Evolutionary conservation across 495 filamentous ascomycete species (phyloP).

Genomic region (Staphylotrichum longicolle): DNA sequence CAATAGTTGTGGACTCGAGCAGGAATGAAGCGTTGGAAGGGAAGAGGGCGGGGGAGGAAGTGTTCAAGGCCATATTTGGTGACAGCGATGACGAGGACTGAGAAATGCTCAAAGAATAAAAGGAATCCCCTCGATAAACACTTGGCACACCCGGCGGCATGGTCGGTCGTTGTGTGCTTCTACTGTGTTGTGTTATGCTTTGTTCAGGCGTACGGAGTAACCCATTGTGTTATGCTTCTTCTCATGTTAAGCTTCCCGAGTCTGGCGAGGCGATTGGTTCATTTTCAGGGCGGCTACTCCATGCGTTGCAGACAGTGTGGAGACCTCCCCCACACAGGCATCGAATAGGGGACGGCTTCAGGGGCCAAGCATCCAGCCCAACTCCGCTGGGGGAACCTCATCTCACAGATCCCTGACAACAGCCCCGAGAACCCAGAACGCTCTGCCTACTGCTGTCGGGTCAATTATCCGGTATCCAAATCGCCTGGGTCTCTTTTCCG

Average conservation of each 20-base stretch:
- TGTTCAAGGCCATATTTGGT: conserved; percentile 93
- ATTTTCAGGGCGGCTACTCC: background rate
- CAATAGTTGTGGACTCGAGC: conserved; percentile 62
- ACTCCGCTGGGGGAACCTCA: conserved; percentile 6
- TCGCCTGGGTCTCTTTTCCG: background rate
- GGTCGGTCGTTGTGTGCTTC: too few species aligned
- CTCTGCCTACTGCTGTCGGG: background rate
- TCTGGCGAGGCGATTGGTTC: background rate
- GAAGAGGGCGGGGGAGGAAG: conserved; percentile 77
- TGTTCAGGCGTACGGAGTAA: too few species aligned
- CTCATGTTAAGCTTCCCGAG: too few species aligned
- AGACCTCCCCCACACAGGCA: background rate
- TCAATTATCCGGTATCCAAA: conserved; percentile 1
- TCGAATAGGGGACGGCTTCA: background rate
- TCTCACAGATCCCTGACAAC: conserved; percentile 7
- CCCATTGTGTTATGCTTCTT: too few species aligned
- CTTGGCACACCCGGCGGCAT: too few species aligned
- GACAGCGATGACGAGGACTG: conserved; percentile 74
- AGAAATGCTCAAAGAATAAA: conserved; percentile 4
- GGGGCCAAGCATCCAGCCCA: conserved; percentile 6
- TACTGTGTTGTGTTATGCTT: too few species aligned
- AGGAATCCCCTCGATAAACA: too few species aligned
- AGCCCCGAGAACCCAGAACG: background rate
- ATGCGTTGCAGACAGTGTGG: background rate
- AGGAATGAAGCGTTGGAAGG: conserved; percentile 85